Conservation (phyloP, 1,284 basidiomycete species). For the Moesziomyces parantarcticus region DNA sequence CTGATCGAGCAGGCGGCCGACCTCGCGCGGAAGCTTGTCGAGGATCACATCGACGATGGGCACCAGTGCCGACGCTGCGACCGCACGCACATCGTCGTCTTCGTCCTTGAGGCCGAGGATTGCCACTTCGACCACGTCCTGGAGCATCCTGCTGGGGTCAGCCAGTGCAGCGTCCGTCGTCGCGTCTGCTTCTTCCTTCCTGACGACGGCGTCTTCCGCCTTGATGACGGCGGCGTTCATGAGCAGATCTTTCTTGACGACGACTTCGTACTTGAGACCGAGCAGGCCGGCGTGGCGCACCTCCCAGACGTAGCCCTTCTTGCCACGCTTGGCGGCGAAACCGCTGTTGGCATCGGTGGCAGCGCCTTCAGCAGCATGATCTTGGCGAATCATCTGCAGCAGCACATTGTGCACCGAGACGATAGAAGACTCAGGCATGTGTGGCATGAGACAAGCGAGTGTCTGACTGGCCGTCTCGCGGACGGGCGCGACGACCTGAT, state of each 20-base stretch:
- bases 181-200: conserved; percentile 32
- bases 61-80: conserved; percentile 89
- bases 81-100: conserved; percentile 96
- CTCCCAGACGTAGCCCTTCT: conserved; percentile 85
- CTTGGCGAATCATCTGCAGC: conserved; percentile 92
- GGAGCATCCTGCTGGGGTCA: conserved; percentile 46
- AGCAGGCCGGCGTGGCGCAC: conserved; percentile 95
- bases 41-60: conserved; percentile 87
- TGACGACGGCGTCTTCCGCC: conserved; percentile 9
- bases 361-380: conserved; percentile 70
- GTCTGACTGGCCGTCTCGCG: conserved; percentile 96
- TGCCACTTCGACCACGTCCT: conserved; percentile 54
- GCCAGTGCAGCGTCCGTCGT: not conserved
- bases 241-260: conserved; percentile 86
- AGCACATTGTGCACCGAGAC: conserved; percentile 84
- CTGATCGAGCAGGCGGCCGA: conserved; percentile 77
- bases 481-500: conserved; percentile 96
- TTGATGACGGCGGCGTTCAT: conserved; percentile 24
- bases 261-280: conserved; percentile 97
- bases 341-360: conserved; percentile 27
- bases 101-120: conserved; percentile 80
- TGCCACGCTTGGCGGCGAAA: conserved; percentile 69
- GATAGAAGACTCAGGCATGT: conserved; percentile 81
- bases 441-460: conserved; percentile 85
- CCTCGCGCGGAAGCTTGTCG: conserved; percentile 73